A percentile compares a stretch with the other conserved stretches of the same genome.
Conservation (phyloP, 2,329 filamentous ascomycete genomes). For the Grosmannia serpens region DNA sequence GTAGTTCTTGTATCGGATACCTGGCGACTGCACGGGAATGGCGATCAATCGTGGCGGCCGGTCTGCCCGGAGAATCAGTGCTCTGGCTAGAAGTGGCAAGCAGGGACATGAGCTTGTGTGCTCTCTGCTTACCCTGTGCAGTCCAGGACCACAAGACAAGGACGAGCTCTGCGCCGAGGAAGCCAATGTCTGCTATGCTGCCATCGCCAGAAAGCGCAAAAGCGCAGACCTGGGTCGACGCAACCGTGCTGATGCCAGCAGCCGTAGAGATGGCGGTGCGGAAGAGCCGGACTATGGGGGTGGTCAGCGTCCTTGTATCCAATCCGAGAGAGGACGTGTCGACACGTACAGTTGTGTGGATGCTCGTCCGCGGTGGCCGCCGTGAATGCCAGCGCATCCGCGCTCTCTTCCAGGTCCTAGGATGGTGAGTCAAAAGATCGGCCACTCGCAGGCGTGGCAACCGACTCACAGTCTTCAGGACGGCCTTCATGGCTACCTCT, state of each 20-base stretch:
- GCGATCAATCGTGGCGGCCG: constrained; percentile 7
- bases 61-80: neutral
- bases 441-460: constrained; percentile 2
- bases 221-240: constrained; percentile 25
- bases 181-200: constrained; percentile 52
- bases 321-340: too few relatives aligned
- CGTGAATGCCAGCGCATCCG: constrained; percentile 25
- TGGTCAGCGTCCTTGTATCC: neutral
- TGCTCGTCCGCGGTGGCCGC: constrained; percentile 13
- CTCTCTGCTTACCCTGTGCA: neutral
- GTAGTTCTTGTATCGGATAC: constrained; percentile 1
- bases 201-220: constrained; percentile 28
- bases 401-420: constrained; percentile 20
- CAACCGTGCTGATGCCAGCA: constrained; percentile 45
- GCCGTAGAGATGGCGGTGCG: constrained; percentile 37
- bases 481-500: constrained; percentile 46
- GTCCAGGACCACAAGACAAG: constrained; percentile 45
- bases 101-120: neutral
- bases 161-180: constrained; percentile 50
- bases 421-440: neutral
- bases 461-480: constrained; percentile 18
- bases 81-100: neutral
- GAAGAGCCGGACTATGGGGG: constrained; percentile 42
- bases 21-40: constrained; percentile 5
- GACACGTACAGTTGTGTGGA: constrained; percentile 23